phyloP scores from a whole-genome alignment of 768 basidiomycete species.

The Suillus cothurnatus region DNA sequence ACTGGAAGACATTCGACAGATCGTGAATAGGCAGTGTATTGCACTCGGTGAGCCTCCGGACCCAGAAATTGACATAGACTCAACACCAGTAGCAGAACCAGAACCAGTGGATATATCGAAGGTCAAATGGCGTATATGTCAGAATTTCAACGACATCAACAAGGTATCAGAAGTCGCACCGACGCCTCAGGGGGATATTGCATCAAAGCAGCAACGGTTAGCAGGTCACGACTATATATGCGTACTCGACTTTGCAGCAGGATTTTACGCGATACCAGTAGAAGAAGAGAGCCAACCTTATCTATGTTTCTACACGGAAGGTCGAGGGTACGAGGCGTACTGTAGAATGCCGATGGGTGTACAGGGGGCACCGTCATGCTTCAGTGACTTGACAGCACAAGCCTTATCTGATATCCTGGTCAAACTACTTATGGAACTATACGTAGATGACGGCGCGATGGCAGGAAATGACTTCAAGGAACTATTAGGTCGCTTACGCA shows the following conservation, averaged over 20 bases:
- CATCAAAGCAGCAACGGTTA: slow-evolving; percentile 38
- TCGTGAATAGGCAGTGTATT: slow-evolving; percentile 7
- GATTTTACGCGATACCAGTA: slow-evolving; percentile 33
- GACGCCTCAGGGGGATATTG: slow-evolving; percentile 37
- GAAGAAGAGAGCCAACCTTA: slow-evolving; percentile 21
- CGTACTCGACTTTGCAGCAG: slow-evolving; percentile 41
- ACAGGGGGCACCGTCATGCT: no score
- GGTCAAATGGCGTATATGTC: not conserved
- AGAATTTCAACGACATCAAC: not conserved
- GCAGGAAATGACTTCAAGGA: slow-evolving; percentile 36
- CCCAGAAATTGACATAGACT: not conserved
- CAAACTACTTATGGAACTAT: slow-evolving; percentile 29
- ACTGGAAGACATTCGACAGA: slow-evolving; percentile 11
- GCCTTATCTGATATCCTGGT: slow-evolving; percentile 12
- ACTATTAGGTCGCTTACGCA: slow-evolving; percentile 24
- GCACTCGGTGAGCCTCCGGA: not conserved
- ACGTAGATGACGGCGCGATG: slow-evolving; percentile 42
- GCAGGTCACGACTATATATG: slow-evolving; percentile 39
- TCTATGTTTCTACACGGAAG: no score
- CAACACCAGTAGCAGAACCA: not conserved
- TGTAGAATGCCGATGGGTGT: slow-evolving; percentile 21
- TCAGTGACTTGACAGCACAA: no score
- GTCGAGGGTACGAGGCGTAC: slow-evolving; percentile 30
- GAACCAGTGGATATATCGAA: not conserved
- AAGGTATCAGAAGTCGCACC: not conserved